Conservation (phyloP, 345 rosid genomes). For the Eucalyptus melliodora region DNA sequence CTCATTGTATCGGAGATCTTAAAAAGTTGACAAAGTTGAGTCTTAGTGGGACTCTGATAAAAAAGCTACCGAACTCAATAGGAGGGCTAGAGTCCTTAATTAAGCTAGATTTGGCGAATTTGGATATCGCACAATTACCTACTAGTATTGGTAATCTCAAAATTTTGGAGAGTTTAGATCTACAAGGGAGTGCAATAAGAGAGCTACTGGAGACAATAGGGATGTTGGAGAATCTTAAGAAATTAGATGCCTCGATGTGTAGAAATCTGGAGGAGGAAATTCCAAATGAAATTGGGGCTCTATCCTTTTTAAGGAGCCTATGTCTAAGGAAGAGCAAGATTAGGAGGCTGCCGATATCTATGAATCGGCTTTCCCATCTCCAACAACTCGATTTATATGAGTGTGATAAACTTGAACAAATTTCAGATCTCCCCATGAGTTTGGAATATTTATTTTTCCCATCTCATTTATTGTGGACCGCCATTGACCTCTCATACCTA, state of each 20-base stretch:
- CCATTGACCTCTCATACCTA: no score
- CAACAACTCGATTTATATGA: fast-evolving
- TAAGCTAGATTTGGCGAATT: fast-evolving
- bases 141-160: neutral
- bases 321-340: fast-evolving
- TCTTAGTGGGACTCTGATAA: fast-evolving
- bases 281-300: no score
- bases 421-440: no score
- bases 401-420: no score
- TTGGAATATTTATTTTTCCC: fast-evolving
- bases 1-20: neutral
- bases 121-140: neutral
- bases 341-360: no score
- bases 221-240: neutral
- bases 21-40: neutral
- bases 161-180: fast-evolving
- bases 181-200: neutral
- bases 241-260: fast-evolving
- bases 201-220: neutral
- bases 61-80: neutral
- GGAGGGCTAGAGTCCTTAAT: neutral
- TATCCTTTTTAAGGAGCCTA: fast-evolving
- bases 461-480: fast-evolving
- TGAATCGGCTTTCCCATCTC: no score
- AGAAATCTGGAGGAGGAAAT: fast-evolving